Base-by-base conservation (phyloP, 1,284 basidiomycete species). In the Trametes sp. region DNA sequence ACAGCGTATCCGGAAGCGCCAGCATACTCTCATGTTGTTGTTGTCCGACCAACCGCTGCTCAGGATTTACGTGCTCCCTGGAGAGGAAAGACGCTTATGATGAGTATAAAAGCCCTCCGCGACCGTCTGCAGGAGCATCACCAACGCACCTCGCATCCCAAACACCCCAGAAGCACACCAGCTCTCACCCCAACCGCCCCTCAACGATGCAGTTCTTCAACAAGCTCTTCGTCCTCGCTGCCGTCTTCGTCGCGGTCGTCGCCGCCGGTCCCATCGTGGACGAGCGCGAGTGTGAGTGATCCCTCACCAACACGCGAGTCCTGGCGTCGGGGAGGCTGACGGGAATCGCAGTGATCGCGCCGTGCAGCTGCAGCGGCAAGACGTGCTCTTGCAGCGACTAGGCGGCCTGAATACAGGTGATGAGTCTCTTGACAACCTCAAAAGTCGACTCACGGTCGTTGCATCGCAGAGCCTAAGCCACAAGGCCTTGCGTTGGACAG, bases 201-300 rank as follows among this genome's bases (percentile, higher is more conserved):
- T 16, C 14, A 14, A 46, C 28, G 45, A 46, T 46, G 45, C 45
- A 46, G 45, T 46, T 46, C 24, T 46, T 46, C 45, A 46, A 46
- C 45, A 46, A 46, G 45, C 45, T 46, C 45, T 46, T 46, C 45
- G 10, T 46, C 45, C 24, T 46, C 45, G 45, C 45, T 24, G 45
- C 45, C 24, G 45, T 46, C 45, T 46, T 46, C 45, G 45, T 46
- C 45, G 45, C 45, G 45, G 45, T 28, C 45, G 45, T 46, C 45
- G 45, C 45, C 4, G 45, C 45, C 24, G 45, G 45, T 24, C 45
- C 45, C 45, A 14, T 46, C 45, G 4, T 46, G 24, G 24, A n/a
- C n/a, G n/a, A 24, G 42, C 42, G 23, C 24, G 42, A 45, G 42
- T 7, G 42, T 45, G 42, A 45, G 42, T 11, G 2, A 23, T 14